These are phyloP conservation scores for Boletus barrowsii DNA, from an alignment of 768 basidiomycete species.

Conservation along the genomic window DNA sequence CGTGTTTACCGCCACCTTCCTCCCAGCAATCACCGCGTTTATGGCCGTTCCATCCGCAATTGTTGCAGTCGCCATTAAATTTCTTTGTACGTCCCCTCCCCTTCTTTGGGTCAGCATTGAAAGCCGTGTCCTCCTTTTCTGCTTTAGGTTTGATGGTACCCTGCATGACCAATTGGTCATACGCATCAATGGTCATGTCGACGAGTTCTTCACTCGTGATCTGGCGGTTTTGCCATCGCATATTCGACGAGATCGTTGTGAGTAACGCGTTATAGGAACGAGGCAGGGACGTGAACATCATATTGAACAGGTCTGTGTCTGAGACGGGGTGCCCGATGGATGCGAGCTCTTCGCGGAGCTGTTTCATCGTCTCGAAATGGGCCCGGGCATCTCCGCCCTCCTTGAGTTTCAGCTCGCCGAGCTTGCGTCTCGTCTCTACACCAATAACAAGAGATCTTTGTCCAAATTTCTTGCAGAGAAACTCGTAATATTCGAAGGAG, in stretches of 20 bases:
- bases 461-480: too few relatives aligned
- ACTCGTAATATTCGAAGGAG: too few relatives aligned
- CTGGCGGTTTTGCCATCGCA: too few relatives aligned
- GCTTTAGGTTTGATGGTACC: too few relatives aligned
- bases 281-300: background rate
- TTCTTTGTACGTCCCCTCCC: background rate
- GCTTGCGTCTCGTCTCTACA: background rate
- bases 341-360: background rate
- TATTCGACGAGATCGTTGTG: too few relatives aligned
- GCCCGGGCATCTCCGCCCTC: background rate
- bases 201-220: too few relatives aligned
- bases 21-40: constrained; percentile 4
- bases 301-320: background rate
- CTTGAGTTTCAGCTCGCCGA: background rate
- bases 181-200: too few relatives aligned
- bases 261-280: background rate
- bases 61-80: background rate
- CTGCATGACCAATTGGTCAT: too few relatives aligned
- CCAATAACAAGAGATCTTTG: background rate
- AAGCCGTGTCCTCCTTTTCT: too few relatives aligned
- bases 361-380: background rate
- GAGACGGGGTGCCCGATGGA: background rate
- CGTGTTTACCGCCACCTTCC: constrained; percentile 3
- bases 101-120: background rate
- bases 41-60: constrained; percentile 7